phyloP scores from a whole-genome alignment of 2,329 filamentous ascomycete genomes.

The Capronia epimyces region DNA sequence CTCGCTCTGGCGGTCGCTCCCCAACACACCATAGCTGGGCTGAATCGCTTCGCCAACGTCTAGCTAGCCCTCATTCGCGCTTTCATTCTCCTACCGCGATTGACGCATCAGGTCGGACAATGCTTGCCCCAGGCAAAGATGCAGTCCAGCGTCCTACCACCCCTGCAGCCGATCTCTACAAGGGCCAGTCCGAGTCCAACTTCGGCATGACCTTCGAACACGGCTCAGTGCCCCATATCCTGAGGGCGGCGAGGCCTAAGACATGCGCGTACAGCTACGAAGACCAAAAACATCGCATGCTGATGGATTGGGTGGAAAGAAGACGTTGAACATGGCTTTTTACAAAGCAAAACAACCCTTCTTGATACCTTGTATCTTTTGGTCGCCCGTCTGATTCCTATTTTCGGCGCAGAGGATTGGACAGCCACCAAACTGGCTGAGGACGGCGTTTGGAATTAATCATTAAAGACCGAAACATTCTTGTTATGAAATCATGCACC shows the following conservation, averaged over 20 bases:
- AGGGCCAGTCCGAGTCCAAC: conserved; percentile 15
- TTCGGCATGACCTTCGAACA: conserved; percentile 24
- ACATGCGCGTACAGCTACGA: conserved; percentile 13
- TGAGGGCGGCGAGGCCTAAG: conserved; percentile 9
- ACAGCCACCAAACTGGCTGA: neutral
- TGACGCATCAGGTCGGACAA: neutral
- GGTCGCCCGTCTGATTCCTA: neutral
- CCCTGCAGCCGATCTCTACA: conserved; percentile 20
- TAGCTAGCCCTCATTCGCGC: conserved; percentile 5
- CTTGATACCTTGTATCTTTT: neutral
- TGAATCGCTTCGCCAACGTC: conserved; percentile 12
- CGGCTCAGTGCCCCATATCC: conserved; percentile 1
- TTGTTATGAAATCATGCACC: too few species aligned
- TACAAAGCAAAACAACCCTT: neutral
- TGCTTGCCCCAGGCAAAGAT: conserved; percentile 10
- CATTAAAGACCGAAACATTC: too few species aligned
- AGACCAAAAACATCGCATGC: conserved; percentile 23
- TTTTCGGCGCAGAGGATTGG: neutral
- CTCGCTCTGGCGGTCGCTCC: conserved; percentile 6
- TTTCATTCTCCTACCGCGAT: neutral
- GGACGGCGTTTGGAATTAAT: too few species aligned
- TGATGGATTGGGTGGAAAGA: conserved; percentile 24
- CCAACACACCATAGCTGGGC: conserved; percentile 12
- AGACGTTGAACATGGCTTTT: conserved; percentile 4
- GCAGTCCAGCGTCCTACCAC: conserved; percentile 13